phyloP scores from a whole-genome alignment of 192 early-diverging fungal genomes.

The Paraglomus occultum region DNA sequence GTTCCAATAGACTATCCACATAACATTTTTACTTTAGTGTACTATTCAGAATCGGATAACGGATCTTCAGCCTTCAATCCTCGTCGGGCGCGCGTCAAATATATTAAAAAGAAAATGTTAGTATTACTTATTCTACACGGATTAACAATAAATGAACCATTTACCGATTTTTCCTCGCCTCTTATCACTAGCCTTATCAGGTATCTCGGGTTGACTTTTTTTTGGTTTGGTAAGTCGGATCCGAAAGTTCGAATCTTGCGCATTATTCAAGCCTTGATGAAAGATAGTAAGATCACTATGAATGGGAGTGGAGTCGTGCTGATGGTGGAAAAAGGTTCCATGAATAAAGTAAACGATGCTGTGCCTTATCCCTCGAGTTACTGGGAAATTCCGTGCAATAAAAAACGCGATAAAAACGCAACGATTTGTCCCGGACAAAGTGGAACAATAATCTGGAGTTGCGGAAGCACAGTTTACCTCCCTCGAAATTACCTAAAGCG shows the following conservation, averaged over 20 bases:
- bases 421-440: neutral
- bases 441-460: neutral
- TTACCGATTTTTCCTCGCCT: constrained; percentile 4
- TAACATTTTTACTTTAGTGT: too few species aligned
- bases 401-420: neutral
- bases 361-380: neutral
- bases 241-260: neutral
- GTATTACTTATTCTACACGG: neutral
- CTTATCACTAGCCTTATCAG: neutral
- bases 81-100: neutral
- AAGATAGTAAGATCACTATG: neutral
- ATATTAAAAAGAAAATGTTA: neutral
- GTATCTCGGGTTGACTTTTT: neutral
- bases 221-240: neutral
- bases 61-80: constrained; percentile 15
- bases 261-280: constrained; percentile 5
- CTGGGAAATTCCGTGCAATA: neutral
- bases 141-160: neutral
- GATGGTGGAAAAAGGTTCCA: neutral
- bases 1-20: too few species aligned
- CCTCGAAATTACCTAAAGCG: neutral
- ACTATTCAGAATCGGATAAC: neutral
- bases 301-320: too few species aligned
- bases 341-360: too few species aligned
- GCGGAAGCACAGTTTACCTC: neutral